A percentile compares a stretch with the other conserved stretches of the same genome.
Evolutionary conservation across 1,284 basidiomycete genomes (phyloP).

Genomic region (Heliocybe sulcata): DNA sequence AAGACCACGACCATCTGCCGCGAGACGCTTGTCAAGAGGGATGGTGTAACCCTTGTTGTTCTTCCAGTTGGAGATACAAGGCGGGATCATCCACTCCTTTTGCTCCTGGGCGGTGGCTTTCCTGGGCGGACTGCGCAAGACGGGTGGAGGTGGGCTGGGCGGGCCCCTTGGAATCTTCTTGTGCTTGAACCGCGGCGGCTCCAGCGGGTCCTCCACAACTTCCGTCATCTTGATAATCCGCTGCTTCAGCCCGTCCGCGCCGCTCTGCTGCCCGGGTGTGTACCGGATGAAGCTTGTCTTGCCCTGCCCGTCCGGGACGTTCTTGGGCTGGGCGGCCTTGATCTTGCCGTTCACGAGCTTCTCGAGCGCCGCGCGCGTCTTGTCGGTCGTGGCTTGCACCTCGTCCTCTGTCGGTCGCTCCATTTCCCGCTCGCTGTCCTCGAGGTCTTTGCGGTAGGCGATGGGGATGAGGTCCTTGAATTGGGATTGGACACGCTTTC

Average conservation of each 20-base stretch:
- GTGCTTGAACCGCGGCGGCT: slow-evolving; percentile 96
- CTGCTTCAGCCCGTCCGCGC: slow-evolving; percentile 72
- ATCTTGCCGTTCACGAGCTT: slow-evolving; percentile 93
- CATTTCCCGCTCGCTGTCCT: slow-evolving; percentile 69
- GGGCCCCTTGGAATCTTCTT: slow-evolving; percentile 97
- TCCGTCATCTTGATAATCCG: slow-evolving; percentile 99
- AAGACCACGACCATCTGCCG: slow-evolving; percentile 93
- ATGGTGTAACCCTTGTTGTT: slow-evolving; percentile 99
- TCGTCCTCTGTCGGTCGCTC: slow-evolving; percentile 91
- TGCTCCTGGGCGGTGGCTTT: slow-evolving; percentile 96
- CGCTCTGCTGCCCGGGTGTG: slow-evolving; percentile 83
- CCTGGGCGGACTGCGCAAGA: slow-evolving; percentile 90
- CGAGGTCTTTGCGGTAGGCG: slow-evolving; percentile 82
- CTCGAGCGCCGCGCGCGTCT: slow-evolving; percentile 87
- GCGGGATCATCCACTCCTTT: slow-evolving; percentile 99
- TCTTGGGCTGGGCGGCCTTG: slow-evolving; percentile 93
- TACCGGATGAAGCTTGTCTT: slow-evolving; percentile 91
- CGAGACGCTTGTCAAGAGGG: slow-evolving; percentile 95
- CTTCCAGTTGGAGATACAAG: slow-evolving; percentile 99
- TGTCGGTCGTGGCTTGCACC: slow-evolving; percentile 83
- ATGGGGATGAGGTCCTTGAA: slow-evolving; percentile 98
- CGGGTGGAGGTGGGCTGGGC: slow-evolving; percentile 95
- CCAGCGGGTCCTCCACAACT: slow-evolving; percentile 94
- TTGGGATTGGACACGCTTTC: slow-evolving; percentile 86
- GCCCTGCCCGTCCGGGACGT: slow-evolving; percentile 72